Evolutionary conservation across 1,139 yeast genomes (phyloP), one percentile per base, ranked within the genome.

Genomic region (Taphrina flavorubra): DNA sequence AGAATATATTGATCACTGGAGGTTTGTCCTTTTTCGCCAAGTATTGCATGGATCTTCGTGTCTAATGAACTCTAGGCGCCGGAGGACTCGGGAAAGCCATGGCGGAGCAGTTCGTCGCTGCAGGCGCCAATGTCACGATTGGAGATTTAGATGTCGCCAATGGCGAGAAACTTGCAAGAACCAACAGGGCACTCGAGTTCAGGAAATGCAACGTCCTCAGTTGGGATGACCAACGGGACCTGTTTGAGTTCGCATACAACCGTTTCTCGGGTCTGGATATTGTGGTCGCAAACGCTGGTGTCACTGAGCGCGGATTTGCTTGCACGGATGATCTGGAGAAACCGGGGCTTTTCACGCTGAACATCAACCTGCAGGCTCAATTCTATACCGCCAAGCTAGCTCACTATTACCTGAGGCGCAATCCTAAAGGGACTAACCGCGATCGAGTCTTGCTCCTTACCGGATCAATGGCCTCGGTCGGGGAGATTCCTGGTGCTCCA

Each of bases 251-350:
- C 34, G 67, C 67, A 31, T 63, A 51, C 61, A 55, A 63, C 20
- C 47, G 67, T 14, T 46, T 36, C 55, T 49, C 53, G 16, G 47
- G 67, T 13, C 37, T 63, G 11, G 67, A 63, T 20, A 63, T 63
- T 16, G 67, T 63, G 34, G 63, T 65, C 31, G 68, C 68, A n/a
- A 65, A 65, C 51, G 68, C 68, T 18, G 68, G 68, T 25, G 63
- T 65, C 46, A 65, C 63, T 4, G 68, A 65, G 42, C 56, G 47
- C 16, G 68, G 68, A 36, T 63, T 63, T 49, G 51, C 59, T n/a
- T 42, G 55, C 61, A 47, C 59, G 14, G 67, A 63, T 40, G 61
- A 65, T 31, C 57, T 58, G 36, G 53, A 47, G 39, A 59, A 65
- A 39, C 68, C 68, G 1, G 58, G 51, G 1, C 58, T 65, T 16